A percentile compares a stretch with the other conserved stretches of the same genome.
Evolutionary conservation across 2,329 filamentous ascomycete genomes (phyloP).

Genomic region (Clonostachys solani): DNA sequence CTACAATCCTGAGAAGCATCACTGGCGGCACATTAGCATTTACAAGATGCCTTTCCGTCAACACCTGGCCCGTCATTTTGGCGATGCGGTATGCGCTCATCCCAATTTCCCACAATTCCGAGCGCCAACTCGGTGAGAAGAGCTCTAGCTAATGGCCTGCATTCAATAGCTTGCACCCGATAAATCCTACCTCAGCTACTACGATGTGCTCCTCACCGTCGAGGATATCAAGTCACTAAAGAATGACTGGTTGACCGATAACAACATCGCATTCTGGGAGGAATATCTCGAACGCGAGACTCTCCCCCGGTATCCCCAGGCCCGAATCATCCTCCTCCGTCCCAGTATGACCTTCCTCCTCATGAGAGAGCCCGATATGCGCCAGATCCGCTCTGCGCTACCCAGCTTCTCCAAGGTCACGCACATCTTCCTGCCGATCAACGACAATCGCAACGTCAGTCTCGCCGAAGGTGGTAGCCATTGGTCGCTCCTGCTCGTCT

Average conservation of each 20-base stretch:
- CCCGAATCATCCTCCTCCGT: constrained; percentile 84
- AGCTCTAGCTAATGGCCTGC: constrained; percentile 34
- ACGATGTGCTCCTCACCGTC: constrained; percentile 59
- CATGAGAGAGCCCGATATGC: constrained; percentile 63
- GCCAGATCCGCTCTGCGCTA: constrained; percentile 60
- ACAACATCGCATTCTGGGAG: constrained; percentile 97
- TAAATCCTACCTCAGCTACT: constrained; percentile 33
- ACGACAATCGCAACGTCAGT: constrained; percentile 74
- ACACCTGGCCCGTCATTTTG: constrained; percentile 40
- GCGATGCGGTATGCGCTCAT: constrained; percentile 35
- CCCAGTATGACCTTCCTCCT: constrained; percentile 92
- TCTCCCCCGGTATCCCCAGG: constrained; percentile 73
- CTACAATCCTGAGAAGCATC: constrained; percentile 8
- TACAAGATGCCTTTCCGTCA: constrained; percentile 31
- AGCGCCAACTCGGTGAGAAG: constrained; percentile 5
- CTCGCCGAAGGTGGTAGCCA: constrained; percentile 87
- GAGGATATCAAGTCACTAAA: constrained; percentile 87
- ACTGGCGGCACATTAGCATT: neutral
- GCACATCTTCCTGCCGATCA: constrained; percentile 94
- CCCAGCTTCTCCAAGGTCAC: constrained; percentile 78
- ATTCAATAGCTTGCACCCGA: constrained; percentile 13
- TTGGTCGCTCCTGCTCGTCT: constrained; percentile 91
- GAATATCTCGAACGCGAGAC: constrained; percentile 92
- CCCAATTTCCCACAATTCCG: constrained; percentile 6
- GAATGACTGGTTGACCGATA: constrained; percentile 95